Base-by-base conservation (phyloP, 2,329 filamentous ascomycete genomes). In the Clathrospora elynae region DNA sequence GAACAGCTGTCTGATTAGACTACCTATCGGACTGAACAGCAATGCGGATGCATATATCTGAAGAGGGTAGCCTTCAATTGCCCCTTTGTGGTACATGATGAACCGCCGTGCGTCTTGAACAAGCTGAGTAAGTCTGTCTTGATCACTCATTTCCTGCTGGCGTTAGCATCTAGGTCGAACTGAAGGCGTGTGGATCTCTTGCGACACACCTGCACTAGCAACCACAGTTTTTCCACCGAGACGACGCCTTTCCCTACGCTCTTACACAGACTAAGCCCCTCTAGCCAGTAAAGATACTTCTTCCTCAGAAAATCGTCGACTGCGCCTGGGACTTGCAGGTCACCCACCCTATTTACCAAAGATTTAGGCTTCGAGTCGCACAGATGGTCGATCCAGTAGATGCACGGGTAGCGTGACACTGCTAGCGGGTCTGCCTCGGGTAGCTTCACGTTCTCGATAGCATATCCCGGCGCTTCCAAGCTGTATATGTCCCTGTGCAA, bases 321-420 rank as follows among this genome's bases (percentile, higher is more conserved):
- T 6, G 11, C 26, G 20, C 16, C 23, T 29, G 4, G 25, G 28
- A 10, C 2, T 42, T 12, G 24, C 24, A 26, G 24, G 13, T 12
- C 11, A n/a, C 13, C 24, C 13, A 12, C 24, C 11, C 13, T 6
- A 12, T 10, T 26, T n/a, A 12, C 24, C 11, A 4, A 26, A 26
- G 24, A 26, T 12, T 10, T 26, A 26, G 24, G 11, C 11, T 26
- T 39, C 31, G 14, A 47, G 22, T 53, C 55, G 37, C 42, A 59
- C n/a, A 70, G 45, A 50, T 71, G 66, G 30, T 62, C 53, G 19
- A 59, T 43, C 69, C 67, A 71, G 41, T 61, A 65, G 29, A 68
- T 35, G 40, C 62, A 68, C 6, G 62, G 57, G 29, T 54, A 56
- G 17, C 51, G 52, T 14, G 60, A 31, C 6, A 55, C 9, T 2